Evolutionary conservation across 257 asterid genomes (phyloP), one percentile per base, ranked within the genome.

Genomic region (Solanum sitiens): DNA sequence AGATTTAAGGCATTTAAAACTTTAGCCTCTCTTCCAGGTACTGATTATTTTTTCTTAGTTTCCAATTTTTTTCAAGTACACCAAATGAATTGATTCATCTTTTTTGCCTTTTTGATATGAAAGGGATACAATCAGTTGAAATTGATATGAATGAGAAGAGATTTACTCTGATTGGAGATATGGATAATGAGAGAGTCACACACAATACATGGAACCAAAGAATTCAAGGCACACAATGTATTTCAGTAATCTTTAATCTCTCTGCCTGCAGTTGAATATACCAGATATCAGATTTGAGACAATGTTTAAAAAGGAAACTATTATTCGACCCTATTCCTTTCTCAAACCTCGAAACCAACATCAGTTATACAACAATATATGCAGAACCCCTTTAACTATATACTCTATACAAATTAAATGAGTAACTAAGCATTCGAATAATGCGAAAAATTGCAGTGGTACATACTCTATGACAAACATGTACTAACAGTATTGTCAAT

Each of bases 351-450:
- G 53, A 84, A 89, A 84, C 23, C 87, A 87, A 74, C 79, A 68
- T 80, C 82, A 87, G 87, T 83, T 88, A 89, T 88, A 91, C 94
- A 94, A 88, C 93, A 91, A 89, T 88, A 90, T 84, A 89, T 89
- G 88, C 44, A 65, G 63, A 80, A 71, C 61, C 83, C 88, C 76
- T 75, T 70, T 70, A 83, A 47, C 80, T 89, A 89, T 93, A 87
- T 91, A 92, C 94, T 89, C 88, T 93, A 87, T 92, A 93, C 95
- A 91, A 63, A 88, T 84, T 73, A 89, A 87, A 87, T 39, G 86
- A 79, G 86, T 88, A 90, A 91, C 73, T 86, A 73, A 91, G 86
- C 90, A 83, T 87, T 47, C 35, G 74, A 71, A 59, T 0, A 21
- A 67, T 8, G 15, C 23, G 30, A 85, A 87, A 86, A 86, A 16